Evolutionary conservation across 768 basidiomycete species (phyloP).

Genomic region (Auricularia sp.): DNA sequence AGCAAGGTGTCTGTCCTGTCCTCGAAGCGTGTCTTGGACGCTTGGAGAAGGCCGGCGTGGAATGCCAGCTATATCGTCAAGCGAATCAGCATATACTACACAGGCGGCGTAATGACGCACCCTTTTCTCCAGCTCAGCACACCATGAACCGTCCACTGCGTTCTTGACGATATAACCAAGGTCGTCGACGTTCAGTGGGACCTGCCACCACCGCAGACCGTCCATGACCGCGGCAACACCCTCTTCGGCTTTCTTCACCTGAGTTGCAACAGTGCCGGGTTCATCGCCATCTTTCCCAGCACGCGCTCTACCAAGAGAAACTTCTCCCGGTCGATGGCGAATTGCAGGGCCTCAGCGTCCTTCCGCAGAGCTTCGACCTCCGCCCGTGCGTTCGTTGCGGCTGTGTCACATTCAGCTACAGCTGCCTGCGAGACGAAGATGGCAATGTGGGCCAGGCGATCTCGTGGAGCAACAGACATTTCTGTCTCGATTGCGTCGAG

Average conservation of each 20-base stretch:
- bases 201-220: conserved; percentile 36
- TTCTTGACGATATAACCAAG: conserved; percentile 7
- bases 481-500: conserved; percentile 28
- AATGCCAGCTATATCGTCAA: conserved; percentile 42
- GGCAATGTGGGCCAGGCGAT: neutral
- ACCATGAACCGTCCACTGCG: conserved; percentile 7
- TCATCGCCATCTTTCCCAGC: conserved; percentile 2
- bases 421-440: neutral
- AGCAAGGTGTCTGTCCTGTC: conserved; percentile 33
- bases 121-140: conserved; percentile 7
- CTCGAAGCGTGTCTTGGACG: conserved; percentile 35
- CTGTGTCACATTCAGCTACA: conserved; percentile 9
- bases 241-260: conserved; percentile 28
- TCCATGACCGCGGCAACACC: conserved; percentile 33
- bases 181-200: conserved; percentile 14
- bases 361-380: conserved; percentile 10
- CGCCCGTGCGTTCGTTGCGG: neutral
- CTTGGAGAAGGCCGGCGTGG: conserved; percentile 50
- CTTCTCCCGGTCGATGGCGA: conserved; percentile 22
- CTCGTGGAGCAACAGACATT: neutral
- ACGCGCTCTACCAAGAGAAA: conserved; percentile 31
- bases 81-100: neutral
- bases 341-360: conserved; percentile 9
- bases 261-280: conserved; percentile 25
- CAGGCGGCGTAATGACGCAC: neutral